A percentile compares a stretch with the other conserved stretches of the same genome.
phyloP scores from a whole-genome alignment of 768 basidiomycete species.

The Podaxis sp. region DNA sequence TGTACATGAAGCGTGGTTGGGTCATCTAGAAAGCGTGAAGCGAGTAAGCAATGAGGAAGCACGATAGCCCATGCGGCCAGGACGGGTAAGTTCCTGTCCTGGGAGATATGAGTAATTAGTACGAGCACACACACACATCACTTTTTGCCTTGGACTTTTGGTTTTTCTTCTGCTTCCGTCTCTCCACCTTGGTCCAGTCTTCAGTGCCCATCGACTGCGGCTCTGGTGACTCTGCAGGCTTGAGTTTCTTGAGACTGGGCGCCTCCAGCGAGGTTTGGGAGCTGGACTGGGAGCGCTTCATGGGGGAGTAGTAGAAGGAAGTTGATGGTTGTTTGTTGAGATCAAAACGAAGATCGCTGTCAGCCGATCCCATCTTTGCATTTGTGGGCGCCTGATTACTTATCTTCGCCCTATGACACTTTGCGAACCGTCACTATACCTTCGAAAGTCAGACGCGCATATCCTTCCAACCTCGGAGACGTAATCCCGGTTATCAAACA shows the following conservation, averaged over 20 bases:
- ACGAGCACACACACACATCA: slow-evolving; percentile 51
- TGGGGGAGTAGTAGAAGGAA: background rate
- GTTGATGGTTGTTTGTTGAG: slow-evolving; percentile 6
- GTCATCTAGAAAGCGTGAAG: slow-evolving; percentile 35
- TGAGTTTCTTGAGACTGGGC: background rate
- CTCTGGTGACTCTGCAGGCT: background rate
- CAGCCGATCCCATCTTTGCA: background rate
- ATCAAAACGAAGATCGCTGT: background rate
- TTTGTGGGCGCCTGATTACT: background rate
- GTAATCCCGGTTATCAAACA: background rate
- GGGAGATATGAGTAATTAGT: slow-evolving; percentile 13
- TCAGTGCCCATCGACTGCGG: background rate
- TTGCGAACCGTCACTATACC: background rate
- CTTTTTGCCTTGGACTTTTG: slow-evolving; percentile 56
- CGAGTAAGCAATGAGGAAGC: background rate
- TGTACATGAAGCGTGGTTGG: slow-evolving; percentile 81
- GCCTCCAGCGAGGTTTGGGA: background rate
- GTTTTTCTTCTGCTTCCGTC: slow-evolving; percentile 69
- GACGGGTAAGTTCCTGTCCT: slow-evolving; percentile 15
- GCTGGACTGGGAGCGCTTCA: slow-evolving; percentile 7
- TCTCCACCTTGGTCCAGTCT: slow-evolving; percentile 72
- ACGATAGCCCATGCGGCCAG: background rate
- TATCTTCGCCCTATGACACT: background rate
- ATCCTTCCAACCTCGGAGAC: background rate
- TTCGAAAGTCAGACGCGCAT: background rate